A percentile compares a stretch with the other conserved stretches of the same genome.
phyloP scores from a whole-genome alignment of 768 basidiomycete genomes.

The Podaxis carcinomalis region DNA sequence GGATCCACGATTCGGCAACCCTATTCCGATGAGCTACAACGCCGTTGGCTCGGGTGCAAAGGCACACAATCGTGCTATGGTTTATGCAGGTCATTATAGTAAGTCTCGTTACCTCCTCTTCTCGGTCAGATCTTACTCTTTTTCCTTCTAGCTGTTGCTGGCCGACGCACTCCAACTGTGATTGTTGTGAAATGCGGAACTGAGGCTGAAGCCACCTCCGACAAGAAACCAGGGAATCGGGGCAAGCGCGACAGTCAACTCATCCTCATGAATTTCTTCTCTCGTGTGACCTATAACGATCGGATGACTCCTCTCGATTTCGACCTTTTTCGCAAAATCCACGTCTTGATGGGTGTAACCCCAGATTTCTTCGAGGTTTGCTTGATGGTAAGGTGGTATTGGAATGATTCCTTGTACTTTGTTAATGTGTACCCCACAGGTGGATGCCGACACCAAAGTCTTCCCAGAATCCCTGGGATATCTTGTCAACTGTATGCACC shows the following conservation, averaged over 20 bases:
- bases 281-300: conserved; percentile 98
- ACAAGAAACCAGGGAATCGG: conserved; percentile 95
- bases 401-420: neutral
- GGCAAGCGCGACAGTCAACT: conserved; percentile 99
- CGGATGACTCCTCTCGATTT: conserved; percentile 97
- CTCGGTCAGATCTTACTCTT: conserved; percentile 7
- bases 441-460: conserved; percentile 97
- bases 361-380: conserved; percentile 98
- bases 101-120: conserved; percentile 28
- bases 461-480: conserved; percentile 86
- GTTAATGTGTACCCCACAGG: conserved; percentile 43
- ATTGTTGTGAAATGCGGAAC: conserved; percentile 97
- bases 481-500: conserved; percentile 97
- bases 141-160: conserved; percentile 56
- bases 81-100: conserved; percentile 99
- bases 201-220: conserved; percentile 72
- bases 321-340: conserved; percentile 95
- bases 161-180: conserved; percentile 89
- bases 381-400: conserved; percentile 74
- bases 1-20: conserved; percentile 94
- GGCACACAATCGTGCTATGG: conserved; percentile 91
- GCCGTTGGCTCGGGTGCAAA: conserved; percentile 91
- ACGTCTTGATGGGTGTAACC: conserved; percentile 96
- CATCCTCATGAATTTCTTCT: conserved; percentile 99
- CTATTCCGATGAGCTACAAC: conserved; percentile 88